Percentiles rank a stretch among this genome's conserved stretches.
These are phyloP conservation scores for Pichia sp. DNA, from an alignment of 1,139 yeast species.

Conservation along the genomic window DNA sequence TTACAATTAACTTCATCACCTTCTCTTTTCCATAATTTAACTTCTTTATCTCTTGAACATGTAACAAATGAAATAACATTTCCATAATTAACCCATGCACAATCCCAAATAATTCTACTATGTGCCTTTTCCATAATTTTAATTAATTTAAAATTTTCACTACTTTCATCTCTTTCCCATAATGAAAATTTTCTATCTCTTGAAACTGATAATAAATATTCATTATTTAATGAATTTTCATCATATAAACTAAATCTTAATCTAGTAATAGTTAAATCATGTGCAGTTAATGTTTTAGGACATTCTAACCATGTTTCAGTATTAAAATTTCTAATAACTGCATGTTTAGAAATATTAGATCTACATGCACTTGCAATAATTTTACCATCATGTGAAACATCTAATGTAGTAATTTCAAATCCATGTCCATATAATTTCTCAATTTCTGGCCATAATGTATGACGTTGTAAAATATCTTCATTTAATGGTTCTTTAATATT, in stretches of 20 bases:
- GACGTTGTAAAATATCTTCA: slow-evolving; percentile 86
- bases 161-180: slow-evolving; percentile 48
- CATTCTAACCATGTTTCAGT: slow-evolving; percentile 57
- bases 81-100: slow-evolving; percentile 64
- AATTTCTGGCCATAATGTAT: slow-evolving; percentile 89
- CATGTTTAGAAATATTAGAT: slow-evolving; percentile 79
- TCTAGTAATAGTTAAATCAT: slow-evolving; percentile 79
- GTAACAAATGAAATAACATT: slow-evolving; percentile 52
- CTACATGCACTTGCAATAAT: slow-evolving; percentile 86
- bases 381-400: slow-evolving; percentile 57
- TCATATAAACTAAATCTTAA: slow-evolving; percentile 48
- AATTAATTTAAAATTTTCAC: slow-evolving; percentile 35
- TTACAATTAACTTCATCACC: slow-evolving; percentile 27
- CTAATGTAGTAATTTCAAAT: slow-evolving; percentile 81
- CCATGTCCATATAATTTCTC: slow-evolving; percentile 98
- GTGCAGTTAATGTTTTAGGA: slow-evolving; percentile 47
- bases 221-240: slow-evolving; percentile 18
- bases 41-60: slow-evolving; percentile 77
- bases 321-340: slow-evolving; percentile 73
- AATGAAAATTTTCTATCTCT: slow-evolving; percentile 84
- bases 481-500: slow-evolving; percentile 59
- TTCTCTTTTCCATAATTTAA: slow-evolving; percentile 65
- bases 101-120: slow-evolving; percentile 91
- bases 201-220: slow-evolving; percentile 69
- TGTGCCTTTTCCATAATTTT: slow-evolving; percentile 68